Percentiles rank a stretch among this genome's conserved stretches.
phyloP scores from a whole-genome alignment of 2,329 filamentous ascomycete species.

The Xylariaceae sp. region DNA sequence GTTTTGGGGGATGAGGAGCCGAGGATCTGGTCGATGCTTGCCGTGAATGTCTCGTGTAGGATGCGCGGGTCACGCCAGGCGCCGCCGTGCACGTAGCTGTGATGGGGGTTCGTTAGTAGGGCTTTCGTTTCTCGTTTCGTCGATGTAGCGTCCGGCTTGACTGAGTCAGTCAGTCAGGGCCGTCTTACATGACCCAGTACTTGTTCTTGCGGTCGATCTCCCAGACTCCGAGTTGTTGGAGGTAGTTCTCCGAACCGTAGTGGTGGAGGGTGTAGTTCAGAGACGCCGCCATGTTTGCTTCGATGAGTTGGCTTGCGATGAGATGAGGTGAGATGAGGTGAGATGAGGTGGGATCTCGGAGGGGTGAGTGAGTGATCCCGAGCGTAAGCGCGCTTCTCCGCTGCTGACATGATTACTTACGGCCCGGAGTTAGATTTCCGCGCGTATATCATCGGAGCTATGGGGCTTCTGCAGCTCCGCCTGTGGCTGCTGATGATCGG shows the following conservation, averaged over 20 bases:
- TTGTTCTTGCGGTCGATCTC: slow-evolving; percentile 25
- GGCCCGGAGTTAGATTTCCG: too few relatives aligned
- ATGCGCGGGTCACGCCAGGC: slow-evolving; percentile 57
- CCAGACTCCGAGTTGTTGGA: slow-evolving; percentile 46
- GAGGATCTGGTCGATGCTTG: slow-evolving; percentile 41
- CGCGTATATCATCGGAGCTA: too few relatives aligned
- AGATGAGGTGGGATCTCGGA: too few relatives aligned
- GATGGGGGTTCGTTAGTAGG: background rate
- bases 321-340: too few relatives aligned
- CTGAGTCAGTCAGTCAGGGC: background rate
- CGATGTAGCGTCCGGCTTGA: background rate
- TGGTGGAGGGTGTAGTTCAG: slow-evolving; percentile 28
- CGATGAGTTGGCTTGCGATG: too few relatives aligned
- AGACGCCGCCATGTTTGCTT: slow-evolving; percentile 25
- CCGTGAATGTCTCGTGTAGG: slow-evolving; percentile 41
- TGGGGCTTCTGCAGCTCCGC: too few relatives aligned
- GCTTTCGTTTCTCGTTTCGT: background rate
- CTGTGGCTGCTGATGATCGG: too few relatives aligned
- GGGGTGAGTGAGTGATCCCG: too few relatives aligned
- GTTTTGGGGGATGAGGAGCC: background rate
- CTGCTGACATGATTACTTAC: too few relatives aligned
- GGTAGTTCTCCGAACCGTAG: slow-evolving; percentile 33
- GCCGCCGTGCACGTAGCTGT: slow-evolving; percentile 56
- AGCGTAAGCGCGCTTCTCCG: too few relatives aligned
- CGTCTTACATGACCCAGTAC: slow-evolving; percentile 31